These are phyloP conservation scores for Colletotrichum sojae DNA, from an alignment of 2,329 filamentous ascomycete species.

Conservation along the genomic window DNA sequence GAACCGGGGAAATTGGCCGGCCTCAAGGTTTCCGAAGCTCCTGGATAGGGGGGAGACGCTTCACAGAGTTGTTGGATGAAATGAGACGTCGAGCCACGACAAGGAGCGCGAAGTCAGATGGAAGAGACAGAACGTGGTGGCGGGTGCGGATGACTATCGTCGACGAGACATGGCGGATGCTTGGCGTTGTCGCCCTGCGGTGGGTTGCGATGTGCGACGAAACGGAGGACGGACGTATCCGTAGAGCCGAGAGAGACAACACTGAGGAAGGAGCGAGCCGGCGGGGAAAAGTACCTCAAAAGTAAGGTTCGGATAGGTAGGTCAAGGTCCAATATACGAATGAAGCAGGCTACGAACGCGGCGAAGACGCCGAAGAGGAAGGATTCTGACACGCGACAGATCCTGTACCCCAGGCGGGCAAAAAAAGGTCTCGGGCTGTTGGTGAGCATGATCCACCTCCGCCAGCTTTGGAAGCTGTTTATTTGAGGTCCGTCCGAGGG, in stretches of 20 bases:
- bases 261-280: neutral
- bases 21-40: conserved; percentile 15
- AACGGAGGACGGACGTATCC: neutral
- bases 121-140: conserved; percentile 13
- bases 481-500: conserved; percentile 26
- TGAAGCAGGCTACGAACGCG: too few relatives aligned
- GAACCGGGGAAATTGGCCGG: neutral
- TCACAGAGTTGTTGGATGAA: too few relatives aligned
- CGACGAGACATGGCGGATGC: conserved; percentile 34
- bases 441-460: conserved; percentile 32
- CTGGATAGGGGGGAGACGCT: too few relatives aligned
- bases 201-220: neutral
- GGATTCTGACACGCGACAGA: conserved; percentile 9
- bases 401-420: conserved; percentile 19
- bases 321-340: too few relatives aligned
- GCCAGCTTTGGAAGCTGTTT: conserved; percentile 11
- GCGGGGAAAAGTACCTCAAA: neutral
- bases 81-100: conserved; percentile 7
- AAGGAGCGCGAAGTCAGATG: conserved; percentile 31
- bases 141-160: conserved; percentile 36
- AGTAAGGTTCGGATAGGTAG: neutral
- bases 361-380: neutral
- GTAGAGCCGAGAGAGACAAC: neutral
- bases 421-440: neutral
- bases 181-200: conserved; percentile 18